Conservation (phyloP, 2,329 filamentous ascomycete genomes). For the Erysiphe pulchra region DNA sequence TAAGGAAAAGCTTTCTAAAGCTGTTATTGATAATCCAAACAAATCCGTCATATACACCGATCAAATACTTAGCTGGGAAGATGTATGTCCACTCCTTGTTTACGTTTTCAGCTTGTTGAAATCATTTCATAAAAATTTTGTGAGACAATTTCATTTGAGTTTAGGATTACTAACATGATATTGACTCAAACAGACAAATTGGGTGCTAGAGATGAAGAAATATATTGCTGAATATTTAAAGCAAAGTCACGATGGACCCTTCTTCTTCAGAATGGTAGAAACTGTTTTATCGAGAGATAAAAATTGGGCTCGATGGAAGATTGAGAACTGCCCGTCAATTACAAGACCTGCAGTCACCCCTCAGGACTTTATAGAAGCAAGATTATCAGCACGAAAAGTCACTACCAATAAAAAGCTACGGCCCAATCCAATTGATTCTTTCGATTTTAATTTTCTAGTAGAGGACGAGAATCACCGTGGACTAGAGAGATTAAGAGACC, state of each 20-base stretch:
- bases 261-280: conserved; percentile 91
- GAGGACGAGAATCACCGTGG: conserved; percentile 34
- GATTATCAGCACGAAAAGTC: conserved; percentile 34
- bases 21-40: conserved; percentile 30
- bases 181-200: conserved; percentile 35
- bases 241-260: conserved; percentile 57
- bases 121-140: neutral
- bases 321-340: conserved; percentile 76
- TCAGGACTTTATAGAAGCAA: conserved; percentile 42
- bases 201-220: conserved; percentile 55
- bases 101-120: neutral
- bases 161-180: neutral
- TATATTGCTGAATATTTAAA: conserved; percentile 65
- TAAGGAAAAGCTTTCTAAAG: conserved; percentile 49
- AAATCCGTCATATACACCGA: conserved; percentile 65
- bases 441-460: conserved; percentile 55
- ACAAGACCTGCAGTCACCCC: conserved; percentile 46
- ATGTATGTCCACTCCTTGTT: conserved; percentile 30
- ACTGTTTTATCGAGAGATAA: conserved; percentile 89
- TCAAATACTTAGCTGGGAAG: conserved; percentile 55
- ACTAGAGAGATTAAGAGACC: conserved; percentile 43
- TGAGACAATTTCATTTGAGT: neutral
- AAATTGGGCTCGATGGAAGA: conserved; percentile 98
- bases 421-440: conserved; percentile 40
- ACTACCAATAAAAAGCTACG: conserved; percentile 48